Evolutionary conservation across 768 basidiomycete species (phyloP).

Genomic region (Tricholoma hemisulphureum): DNA sequence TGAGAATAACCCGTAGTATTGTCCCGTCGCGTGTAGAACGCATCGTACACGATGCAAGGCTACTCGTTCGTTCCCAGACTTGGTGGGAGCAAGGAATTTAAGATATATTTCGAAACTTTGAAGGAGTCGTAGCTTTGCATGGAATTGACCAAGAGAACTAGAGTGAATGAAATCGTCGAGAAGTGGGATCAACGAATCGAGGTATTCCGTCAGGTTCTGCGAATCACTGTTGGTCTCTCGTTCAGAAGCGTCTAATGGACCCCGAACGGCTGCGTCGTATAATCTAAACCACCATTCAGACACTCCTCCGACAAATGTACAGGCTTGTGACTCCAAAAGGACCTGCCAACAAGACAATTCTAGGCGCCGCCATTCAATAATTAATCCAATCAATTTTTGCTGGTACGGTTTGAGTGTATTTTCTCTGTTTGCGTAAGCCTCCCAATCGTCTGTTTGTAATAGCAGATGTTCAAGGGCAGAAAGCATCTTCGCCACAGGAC

Average conservation of each 20-base stretch:
- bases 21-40: slow-evolving; percentile 59
- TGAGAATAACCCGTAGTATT: slow-evolving; percentile 64
- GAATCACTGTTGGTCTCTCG: slow-evolving; percentile 33
- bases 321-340: slow-evolving; percentile 71
- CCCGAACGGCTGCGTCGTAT: slow-evolving; percentile 75
- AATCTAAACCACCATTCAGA: slow-evolving; percentile 88
- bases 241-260: slow-evolving; percentile 47
- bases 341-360: slow-evolving; percentile 87
- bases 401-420: slow-evolving; percentile 75
- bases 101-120: slow-evolving; percentile 62
- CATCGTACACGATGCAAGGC: slow-evolving; percentile 50
- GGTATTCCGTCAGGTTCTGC: slow-evolving; percentile 46
- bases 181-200: slow-evolving; percentile 68
- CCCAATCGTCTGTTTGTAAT: slow-evolving; percentile 91
- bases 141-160: slow-evolving; percentile 84
- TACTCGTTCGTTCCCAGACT: slow-evolving; percentile 25
- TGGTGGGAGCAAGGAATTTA: slow-evolving; percentile 30
- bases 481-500: slow-evolving; percentile 80
- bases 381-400: slow-evolving; percentile 61
- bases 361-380: slow-evolving; percentile 87
- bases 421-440: slow-evolving; percentile 89
- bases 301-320: slow-evolving; percentile 46
- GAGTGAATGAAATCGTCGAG: slow-evolving; percentile 75
- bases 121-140: slow-evolving; percentile 63
- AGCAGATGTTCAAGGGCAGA: slow-evolving; percentile 83